These are phyloP conservation scores for Lentinula sp. DNA, from an alignment of 768 basidiomycete species.

Conservation along the genomic window DNA sequence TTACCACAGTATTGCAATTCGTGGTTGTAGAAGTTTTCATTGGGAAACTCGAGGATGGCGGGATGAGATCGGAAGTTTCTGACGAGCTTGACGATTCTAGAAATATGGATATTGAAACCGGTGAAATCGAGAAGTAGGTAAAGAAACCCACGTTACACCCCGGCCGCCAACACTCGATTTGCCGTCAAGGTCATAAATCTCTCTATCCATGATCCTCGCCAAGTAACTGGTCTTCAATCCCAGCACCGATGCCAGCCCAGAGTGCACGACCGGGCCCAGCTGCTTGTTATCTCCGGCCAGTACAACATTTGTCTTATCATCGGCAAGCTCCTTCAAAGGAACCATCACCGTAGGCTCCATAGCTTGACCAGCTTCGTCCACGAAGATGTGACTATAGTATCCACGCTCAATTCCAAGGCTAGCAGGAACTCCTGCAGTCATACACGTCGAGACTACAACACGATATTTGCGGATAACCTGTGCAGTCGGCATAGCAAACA, in stretches of 20 bases:
- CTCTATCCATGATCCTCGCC: constrained; percentile 50
- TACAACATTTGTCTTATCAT: constrained; percentile 47
- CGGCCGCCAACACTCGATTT: constrained; percentile 10
- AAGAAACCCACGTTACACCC: constrained; percentile 23
- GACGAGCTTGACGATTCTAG: constrained; percentile 54
- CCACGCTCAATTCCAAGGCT: constrained; percentile 43
- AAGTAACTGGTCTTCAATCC: constrained; percentile 57
- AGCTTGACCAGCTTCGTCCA: constrained; percentile 63
- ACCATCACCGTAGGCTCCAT: constrained; percentile 56
- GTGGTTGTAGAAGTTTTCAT: constrained; percentile 50
- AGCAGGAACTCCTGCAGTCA: constrained; percentile 44
- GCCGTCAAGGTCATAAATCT: constrained; percentile 28
- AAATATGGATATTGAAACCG: neutral
- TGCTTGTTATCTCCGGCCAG: constrained; percentile 71
- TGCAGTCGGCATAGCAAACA: constrained; percentile 40
- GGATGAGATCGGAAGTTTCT: constrained; percentile 65
- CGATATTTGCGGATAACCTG: constrained; percentile 35
- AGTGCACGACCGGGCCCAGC: constrained; percentile 63
- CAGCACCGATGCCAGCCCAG: constrained; percentile 46
- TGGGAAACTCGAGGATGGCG: constrained; percentile 56
- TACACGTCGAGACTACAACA: constrained; percentile 54
- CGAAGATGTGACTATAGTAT: constrained; percentile 55
- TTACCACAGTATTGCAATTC: constrained; percentile 46
- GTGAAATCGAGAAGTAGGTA: neutral
- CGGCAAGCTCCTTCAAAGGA: constrained; percentile 49